Conservation (phyloP, 345 rosid genomes). For the Carallia brachiata region DNA sequence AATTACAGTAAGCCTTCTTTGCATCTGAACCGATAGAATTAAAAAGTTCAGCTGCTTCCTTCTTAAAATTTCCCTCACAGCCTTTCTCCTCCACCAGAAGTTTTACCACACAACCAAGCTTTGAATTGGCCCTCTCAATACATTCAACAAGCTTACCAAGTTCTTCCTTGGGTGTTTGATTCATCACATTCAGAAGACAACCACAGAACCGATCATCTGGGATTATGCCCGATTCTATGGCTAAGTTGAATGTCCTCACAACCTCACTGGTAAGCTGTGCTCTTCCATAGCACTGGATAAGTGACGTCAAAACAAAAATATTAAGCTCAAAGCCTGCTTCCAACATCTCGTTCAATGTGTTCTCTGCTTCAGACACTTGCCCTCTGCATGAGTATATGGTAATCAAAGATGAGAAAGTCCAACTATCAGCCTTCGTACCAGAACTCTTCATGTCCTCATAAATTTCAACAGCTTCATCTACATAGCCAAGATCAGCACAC, state of each 20-base stretch:
- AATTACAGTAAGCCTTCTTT: conserved; percentile 79
- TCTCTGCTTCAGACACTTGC: conserved; percentile 77
- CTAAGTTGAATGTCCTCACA: conserved; percentile 56
- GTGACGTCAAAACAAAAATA: conserved; percentile 80
- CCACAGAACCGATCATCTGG: conserved; percentile 88
- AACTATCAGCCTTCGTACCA: conserved; percentile 68
- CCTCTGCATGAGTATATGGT: conserved; percentile 78
- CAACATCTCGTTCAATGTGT: conserved; percentile 61
- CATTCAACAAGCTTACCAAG: conserved; percentile 61
- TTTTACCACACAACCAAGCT: conserved; percentile 69
- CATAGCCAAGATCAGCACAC: conserved; percentile 84
- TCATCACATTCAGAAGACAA: conserved; percentile 84
- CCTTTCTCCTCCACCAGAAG: conserved; percentile 50
- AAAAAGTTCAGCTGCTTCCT: conserved; percentile 56
- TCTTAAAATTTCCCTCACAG: conserved; percentile 46
- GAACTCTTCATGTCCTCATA: conserved; percentile 69
- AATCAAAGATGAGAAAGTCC: conserved; percentile 88
- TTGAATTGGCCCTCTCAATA: conserved; percentile 68
- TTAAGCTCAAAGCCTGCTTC: conserved; percentile 80
- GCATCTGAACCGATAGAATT: conserved; percentile 52
- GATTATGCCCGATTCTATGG: conserved; percentile 52
- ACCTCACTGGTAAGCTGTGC: conserved; percentile 69
- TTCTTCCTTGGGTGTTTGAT: conserved; percentile 67
- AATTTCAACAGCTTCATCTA: conserved; percentile 63
- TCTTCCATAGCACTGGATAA: conserved; percentile 94